Base-by-base conservation (phyloP, 257 asterid species). In the Scutellaria baicalensis region DNA sequence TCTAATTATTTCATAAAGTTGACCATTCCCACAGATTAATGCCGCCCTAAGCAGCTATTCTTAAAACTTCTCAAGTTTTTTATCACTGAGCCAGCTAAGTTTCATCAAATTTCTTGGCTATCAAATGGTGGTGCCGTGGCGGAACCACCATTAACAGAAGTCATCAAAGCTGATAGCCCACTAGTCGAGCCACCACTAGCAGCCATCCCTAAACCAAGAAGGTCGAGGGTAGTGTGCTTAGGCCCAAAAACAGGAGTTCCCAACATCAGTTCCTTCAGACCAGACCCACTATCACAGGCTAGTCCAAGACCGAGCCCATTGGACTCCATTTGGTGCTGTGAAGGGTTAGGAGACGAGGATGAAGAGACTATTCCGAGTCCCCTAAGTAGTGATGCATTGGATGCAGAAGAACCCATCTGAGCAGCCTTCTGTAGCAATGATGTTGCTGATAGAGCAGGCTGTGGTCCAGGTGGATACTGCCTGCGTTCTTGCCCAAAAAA, bases 351-450 rank as follows among this genome's bases (percentile, higher is more conserved):
- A 27, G 83, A 50, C 0, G 84, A 72, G 27, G 92, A 72, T 8
- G 94, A 84, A n/a, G 95, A 80, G 21, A 81, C 76, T 55, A 87
- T 75, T 20, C 92, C 95, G 0, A 88, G 77, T 8, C 92, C 88
- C 69, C 92, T 84, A 64, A 91, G 77, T 6, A 91, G 68, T 1
- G 97, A 89, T 1, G 90, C 83, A 38, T 82, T 85, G 1, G 96
- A 79, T 17, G 91, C 64, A 20, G 88, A 68, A 63, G 93, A 81
- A 12, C 95, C 95, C 80, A 90, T 88, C 73, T 90, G 90, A 68
- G 97, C 95, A 33, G 97, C 97, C 84, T 89, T 91, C 64, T 89
- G 97, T 10, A 91, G 84, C 78, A 91, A 83, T 20, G 97, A 95
- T 8, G 97, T 91, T 36, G 97, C 97, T 1, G 97, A 89, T 81